Evolutionary conservation across 2,329 filamentous ascomycete species (phyloP).

Genomic region (Botryosphaeria dothidea): DNA sequence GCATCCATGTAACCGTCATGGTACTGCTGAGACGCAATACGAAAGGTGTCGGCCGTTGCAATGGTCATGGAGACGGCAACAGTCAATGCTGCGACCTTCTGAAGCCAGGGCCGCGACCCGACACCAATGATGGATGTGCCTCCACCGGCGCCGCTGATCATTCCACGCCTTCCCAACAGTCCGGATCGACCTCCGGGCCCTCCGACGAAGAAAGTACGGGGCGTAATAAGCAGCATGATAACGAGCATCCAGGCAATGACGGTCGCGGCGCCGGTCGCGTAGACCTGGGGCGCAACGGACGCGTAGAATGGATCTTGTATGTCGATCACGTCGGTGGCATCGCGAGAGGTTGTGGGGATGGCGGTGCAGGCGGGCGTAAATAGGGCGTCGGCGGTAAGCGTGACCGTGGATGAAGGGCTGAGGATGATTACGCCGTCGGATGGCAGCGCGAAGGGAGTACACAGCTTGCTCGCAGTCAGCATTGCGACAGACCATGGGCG

Average conservation of each 20-base stretch:
- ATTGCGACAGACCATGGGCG: background rate
- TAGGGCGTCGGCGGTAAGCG: slow-evolving; percentile 59
- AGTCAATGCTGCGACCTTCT: slow-evolving; percentile 66
- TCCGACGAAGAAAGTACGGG: slow-evolving; percentile 88
- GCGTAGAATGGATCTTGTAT: slow-evolving; percentile 88
- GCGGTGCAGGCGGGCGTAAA: slow-evolving; percentile 58
- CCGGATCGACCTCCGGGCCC: slow-evolving; percentile 67
- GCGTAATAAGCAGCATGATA: slow-evolving; percentile 90
- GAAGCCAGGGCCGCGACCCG: slow-evolving; percentile 89
- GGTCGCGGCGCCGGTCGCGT: slow-evolving; percentile 87
- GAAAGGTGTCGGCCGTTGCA: slow-evolving; percentile 87
- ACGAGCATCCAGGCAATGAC: slow-evolving; percentile 90
- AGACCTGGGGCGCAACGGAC: slow-evolving; percentile 88
- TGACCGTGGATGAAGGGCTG: slow-evolving; percentile 56
- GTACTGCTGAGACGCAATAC: slow-evolving; percentile 81
- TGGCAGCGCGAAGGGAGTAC: slow-evolving; percentile 64
- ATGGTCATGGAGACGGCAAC: slow-evolving; percentile 85
- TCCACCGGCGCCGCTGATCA: slow-evolving; percentile 74
- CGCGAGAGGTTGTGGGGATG: slow-evolving; percentile 33
- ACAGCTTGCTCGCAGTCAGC: slow-evolving; percentile 46
- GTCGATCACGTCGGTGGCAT: slow-evolving; percentile 50
- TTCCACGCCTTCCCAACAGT: slow-evolving; percentile 76
- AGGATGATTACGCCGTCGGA: slow-evolving; percentile 59
- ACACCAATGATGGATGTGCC: slow-evolving; percentile 72
- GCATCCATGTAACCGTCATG: slow-evolving; percentile 77